Evolutionary conservation across 2,329 filamentous ascomycete genomes (phyloP), one percentile per base, ranked within the genome.

Genomic region (Monosporascus sp.): DNA sequence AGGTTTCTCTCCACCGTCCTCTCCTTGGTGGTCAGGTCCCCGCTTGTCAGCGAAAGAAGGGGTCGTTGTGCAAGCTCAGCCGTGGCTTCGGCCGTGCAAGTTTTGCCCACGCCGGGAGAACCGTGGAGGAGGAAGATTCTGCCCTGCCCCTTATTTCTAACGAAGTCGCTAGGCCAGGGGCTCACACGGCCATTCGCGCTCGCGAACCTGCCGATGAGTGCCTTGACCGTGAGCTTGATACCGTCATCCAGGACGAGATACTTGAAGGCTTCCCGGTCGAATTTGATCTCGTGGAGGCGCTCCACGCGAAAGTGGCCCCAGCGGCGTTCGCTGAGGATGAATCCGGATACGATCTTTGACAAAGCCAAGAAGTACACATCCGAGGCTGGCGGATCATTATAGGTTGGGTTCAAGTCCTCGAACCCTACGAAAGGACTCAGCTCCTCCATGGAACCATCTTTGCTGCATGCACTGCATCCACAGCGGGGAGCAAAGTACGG

Each of bases 81-180:
- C 3, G 81, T 72, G 41, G 77, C 78, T 63, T 82, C 78, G 14
- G 78, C 78, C 2, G 79, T 82, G 62, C 78, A 77, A 0, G 79
- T 82, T 67, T 83, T 82, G 53, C 79, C 80, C 1, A 81, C 76
- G n/a, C 78, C 80, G 1, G 78, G 78, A 8, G 73, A 72, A 17
- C 78, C 77, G 56, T 80, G 77, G 1, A 81, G 72, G 15, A 81
- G 68, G 64, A 79, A 77, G 59, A 78, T 77, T 44, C 74, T 70
- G 5, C 76, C 75, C 51, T 77, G 73, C 37, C 76, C 76, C 63
- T 79, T 79, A 63, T 77, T 76, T 64, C 73, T 72, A 58, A 79
- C 68, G 51, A 78, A 76, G 56, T 78, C 76, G 52, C 58, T 73
- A 55, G 70, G 68, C 76, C 75, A 79, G 1, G 76, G 73, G 0